phyloP scores from a whole-genome alignment of 2,329 filamentous ascomycete species.

The Cordyceps tenuipes region DNA sequence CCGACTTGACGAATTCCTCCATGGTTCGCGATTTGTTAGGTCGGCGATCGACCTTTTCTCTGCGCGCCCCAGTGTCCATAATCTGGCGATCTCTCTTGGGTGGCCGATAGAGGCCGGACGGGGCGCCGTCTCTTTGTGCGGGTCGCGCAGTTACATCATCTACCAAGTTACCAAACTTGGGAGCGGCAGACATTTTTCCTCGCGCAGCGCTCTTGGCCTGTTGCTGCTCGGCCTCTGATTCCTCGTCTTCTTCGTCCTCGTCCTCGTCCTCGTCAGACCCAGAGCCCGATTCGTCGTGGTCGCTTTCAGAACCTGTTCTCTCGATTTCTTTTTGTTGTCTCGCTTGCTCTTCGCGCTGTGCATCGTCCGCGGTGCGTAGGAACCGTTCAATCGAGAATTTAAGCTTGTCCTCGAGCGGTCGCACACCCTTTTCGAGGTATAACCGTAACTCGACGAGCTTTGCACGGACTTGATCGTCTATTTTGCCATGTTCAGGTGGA shows the following conservation, averaged over 20 bases:
- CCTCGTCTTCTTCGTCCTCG: conserved; percentile 24
- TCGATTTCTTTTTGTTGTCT: conserved; percentile 22
- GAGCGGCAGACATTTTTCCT: conserved; percentile 22
- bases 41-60: conserved; percentile 51
- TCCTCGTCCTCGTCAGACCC: conserved; percentile 25
- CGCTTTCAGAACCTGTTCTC: conserved; percentile 14
- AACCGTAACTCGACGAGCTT: conserved; percentile 89
- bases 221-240: conserved; percentile 16
- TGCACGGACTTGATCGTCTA: conserved; percentile 60
- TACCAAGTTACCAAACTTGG: conserved; percentile 25
- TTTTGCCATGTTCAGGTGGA: conserved; percentile 26
- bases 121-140: conserved; percentile 24
- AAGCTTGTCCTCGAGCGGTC: conserved; percentile 79
- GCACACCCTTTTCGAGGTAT: conserved; percentile 86
- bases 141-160: conserved; percentile 25
- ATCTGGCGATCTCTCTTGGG: conserved; percentile 80
- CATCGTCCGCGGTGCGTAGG: conserved; percentile 74
- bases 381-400: conserved; percentile 97
- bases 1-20: conserved; percentile 83
- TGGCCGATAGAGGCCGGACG: conserved; percentile 74
- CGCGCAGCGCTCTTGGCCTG: conserved; percentile 14
- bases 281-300: conserved; percentile 20
- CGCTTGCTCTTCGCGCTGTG: conserved; percentile 39
- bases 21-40: conserved; percentile 72
- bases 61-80: conserved; percentile 59